Conservation (phyloP, 2,329 filamentous ascomycete genomes). For the Mycosphaerella sp. region DNA sequence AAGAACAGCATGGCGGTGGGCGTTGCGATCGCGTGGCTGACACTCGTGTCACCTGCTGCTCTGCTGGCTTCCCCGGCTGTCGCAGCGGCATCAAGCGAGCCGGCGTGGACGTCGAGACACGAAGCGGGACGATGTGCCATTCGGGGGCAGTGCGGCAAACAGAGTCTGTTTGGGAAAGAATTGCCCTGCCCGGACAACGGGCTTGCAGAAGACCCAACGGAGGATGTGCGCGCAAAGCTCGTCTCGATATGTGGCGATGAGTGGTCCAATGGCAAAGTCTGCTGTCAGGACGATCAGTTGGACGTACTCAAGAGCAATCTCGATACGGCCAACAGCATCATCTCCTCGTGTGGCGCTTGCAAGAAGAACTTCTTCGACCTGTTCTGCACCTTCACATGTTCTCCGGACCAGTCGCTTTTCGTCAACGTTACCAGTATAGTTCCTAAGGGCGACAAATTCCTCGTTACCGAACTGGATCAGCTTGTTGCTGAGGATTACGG, state of each 20-base stretch:
- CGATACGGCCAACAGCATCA: constrained; percentile 78
- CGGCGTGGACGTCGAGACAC: constrained; percentile 45
- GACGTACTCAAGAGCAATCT: constrained; percentile 76
- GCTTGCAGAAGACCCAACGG: constrained; percentile 66
- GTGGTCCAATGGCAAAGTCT: constrained; percentile 79
- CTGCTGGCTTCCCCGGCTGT: neutral
- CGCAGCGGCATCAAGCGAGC: constrained; percentile 4
- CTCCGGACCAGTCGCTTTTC: constrained; percentile 91
- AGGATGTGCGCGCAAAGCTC: constrained; percentile 66
- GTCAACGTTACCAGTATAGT: constrained; percentile 79
- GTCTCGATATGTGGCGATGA: constrained; percentile 79
- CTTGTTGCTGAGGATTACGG: constrained; percentile 80
- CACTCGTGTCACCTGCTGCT: neutral
- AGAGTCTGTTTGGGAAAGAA: constrained; percentile 81
- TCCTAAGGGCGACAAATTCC: constrained; percentile 52
- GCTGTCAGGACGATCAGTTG: constrained; percentile 77
- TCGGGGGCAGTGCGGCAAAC: constrained; percentile 83
- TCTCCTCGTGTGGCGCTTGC: constrained; percentile 91
- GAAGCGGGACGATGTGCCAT: constrained; percentile 86
- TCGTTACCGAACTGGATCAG: constrained; percentile 89
- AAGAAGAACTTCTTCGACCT: constrained; percentile 98
- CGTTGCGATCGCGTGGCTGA: neutral
- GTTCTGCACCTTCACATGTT: constrained; percentile 98
- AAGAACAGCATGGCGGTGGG: neutral
- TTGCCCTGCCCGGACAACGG: constrained; percentile 91